These are phyloP conservation scores for Xylaria sp. DNA, from an alignment of 2,329 filamentous ascomycete species.

Conservation along the genomic window DNA sequence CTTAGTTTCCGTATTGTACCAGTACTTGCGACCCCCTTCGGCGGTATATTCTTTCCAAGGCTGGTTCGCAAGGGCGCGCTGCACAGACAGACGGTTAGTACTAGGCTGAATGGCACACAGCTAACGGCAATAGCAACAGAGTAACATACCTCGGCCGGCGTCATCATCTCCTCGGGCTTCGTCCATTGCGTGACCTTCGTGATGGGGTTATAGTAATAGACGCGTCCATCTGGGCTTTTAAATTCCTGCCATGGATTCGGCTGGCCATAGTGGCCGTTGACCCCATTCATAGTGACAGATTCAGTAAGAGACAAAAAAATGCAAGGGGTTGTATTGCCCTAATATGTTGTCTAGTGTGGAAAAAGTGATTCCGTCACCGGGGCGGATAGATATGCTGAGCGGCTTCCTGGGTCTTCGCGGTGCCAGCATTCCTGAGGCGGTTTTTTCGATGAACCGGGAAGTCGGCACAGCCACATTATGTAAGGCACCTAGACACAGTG, in stretches of 20 bases:
- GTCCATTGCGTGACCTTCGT: constrained; percentile 95
- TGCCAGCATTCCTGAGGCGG: constrained; percentile 20
- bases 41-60: constrained; percentile 95
- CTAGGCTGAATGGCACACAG: constrained; percentile 11
- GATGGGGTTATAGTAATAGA: constrained; percentile 89
- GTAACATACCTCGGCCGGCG: constrained; percentile 75
- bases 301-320: not conserved
- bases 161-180: constrained; percentile 92
- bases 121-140: not conserved
- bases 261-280: constrained; percentile 60
- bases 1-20: constrained; percentile 92
- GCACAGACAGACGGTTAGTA: constrained; percentile 38
- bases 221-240: constrained; percentile 81
- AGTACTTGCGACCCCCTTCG: constrained; percentile 90
- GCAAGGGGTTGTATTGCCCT: not conserved
- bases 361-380: constrained; percentile 6
- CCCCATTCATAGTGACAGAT: constrained; percentile 65
- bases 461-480: constrained; percentile 25
- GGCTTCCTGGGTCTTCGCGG: constrained; percentile 8
- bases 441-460: constrained; percentile 23
- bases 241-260: constrained; percentile 81
- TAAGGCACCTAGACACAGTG: not conserved
- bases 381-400: not conserved
- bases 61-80: constrained; percentile 84
- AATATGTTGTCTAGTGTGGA: not conserved